Conservation (phyloP, 805 yeast species). For the Starmerella bacillaris region DNA sequence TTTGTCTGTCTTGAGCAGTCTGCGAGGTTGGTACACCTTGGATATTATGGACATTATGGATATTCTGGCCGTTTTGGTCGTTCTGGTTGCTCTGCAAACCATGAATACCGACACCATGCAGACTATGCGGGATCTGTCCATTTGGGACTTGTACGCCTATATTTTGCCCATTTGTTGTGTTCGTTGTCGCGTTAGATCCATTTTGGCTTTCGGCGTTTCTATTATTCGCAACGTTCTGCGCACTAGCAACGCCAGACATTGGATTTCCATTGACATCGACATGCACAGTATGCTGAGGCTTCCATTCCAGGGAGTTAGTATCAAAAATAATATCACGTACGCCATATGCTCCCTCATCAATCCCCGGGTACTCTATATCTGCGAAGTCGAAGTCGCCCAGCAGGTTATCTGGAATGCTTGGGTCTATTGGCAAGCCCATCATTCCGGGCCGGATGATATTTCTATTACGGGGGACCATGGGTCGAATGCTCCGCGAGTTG, state of each 20-base stretch:
- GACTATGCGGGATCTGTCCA: not conserved
- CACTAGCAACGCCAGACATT: not conserved
- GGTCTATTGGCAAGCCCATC: constrained; percentile 16
- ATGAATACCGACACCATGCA: too few relatives aligned
- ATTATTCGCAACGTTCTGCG: not conserved
- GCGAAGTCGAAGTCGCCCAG: constrained; percentile 8
- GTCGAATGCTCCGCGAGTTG: not conserved
- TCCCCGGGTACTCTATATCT: not conserved
- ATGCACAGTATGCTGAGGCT: not conserved
- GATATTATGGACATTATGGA: not conserved
- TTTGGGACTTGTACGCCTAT: not conserved
- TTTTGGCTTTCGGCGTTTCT: not conserved
- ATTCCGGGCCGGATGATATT: constrained; percentile 14
- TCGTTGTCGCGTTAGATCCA: not conserved
- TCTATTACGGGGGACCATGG: constrained; percentile 7
- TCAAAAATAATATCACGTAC: constrained; percentile 5
- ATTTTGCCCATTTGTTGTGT: too few relatives aligned
- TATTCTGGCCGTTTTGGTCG: not conserved
- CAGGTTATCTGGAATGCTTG: constrained; percentile 12
- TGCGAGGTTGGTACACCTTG: not conserved
- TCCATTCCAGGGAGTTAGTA: constrained; percentile 5
- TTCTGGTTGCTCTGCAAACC: not conserved
- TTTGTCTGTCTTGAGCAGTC: not conserved
- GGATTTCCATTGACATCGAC: not conserved
- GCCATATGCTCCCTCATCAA: not conserved